Percentiles rank a stretch among this genome's conserved stretches.
Conservation (phyloP, 441 rosid species). For the Daphne laureola region DNA sequence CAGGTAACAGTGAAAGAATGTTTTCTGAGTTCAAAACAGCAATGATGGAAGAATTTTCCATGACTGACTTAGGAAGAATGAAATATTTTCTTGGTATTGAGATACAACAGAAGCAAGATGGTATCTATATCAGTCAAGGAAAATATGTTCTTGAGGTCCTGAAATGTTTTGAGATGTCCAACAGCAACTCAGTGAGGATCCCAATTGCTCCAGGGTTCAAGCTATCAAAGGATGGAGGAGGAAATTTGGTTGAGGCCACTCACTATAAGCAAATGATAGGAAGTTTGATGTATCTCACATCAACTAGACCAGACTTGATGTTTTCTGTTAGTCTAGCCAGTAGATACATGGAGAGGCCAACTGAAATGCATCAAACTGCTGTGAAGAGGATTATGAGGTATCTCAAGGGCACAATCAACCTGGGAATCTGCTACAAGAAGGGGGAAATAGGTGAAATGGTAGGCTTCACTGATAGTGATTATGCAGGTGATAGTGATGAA, state of each 20-base stretch:
- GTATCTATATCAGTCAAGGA: too few relatives aligned
- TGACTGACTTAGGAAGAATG: too few relatives aligned
- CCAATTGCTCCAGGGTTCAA: too few relatives aligned
- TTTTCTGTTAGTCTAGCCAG: not conserved
- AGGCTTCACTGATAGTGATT: not conserved
- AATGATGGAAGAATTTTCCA: too few relatives aligned
- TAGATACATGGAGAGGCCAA: not conserved
- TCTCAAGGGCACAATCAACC: not conserved
- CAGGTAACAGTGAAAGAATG: too few relatives aligned
- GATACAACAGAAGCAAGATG: too few relatives aligned
- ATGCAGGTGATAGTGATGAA: not conserved
- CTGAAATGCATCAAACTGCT: not conserved
- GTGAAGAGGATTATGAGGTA: not conserved
- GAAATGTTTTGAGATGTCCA: too few relatives aligned
- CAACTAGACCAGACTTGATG: not conserved
- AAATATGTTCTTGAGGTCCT: too few relatives aligned
- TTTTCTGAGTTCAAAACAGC: too few relatives aligned
- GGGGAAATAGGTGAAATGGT: not conserved
- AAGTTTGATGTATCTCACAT: not conserved
- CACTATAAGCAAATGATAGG: not conserved
- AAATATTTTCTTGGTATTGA: too few relatives aligned
- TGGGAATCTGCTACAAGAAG: not conserved
- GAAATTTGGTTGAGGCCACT: not conserved
- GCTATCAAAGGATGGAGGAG: too few relatives aligned
- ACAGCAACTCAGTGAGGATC: too few relatives aligned